These are phyloP conservation scores for Eucalyptus curtisii DNA, from an alignment of 345 rosid species.

Conservation along the genomic window DNA sequence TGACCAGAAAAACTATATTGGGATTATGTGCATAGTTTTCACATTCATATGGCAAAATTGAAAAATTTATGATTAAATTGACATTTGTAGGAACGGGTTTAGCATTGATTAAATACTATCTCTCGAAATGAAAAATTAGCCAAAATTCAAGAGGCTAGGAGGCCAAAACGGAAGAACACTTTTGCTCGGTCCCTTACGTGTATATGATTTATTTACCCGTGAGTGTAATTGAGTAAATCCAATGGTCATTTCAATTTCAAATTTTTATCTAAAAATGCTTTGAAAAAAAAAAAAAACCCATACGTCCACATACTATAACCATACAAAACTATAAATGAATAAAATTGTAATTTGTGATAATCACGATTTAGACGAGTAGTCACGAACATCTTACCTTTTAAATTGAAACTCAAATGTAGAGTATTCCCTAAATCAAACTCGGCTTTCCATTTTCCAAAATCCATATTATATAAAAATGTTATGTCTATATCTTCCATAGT, in stretches of 20 bases:
- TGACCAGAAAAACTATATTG: neutral
- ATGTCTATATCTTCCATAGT: neutral
- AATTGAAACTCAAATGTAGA: neutral
- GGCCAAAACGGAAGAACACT: neutral
- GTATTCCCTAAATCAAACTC: neutral
- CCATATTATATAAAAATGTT: neutral
- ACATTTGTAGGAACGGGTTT: rapidly evolving
- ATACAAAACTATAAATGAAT: neutral
- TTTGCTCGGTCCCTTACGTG: neutral
- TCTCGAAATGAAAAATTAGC: neutral
- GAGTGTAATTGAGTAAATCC: neutral
- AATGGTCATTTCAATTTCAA: neutral
- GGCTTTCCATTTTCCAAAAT: neutral
- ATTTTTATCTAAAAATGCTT: neutral
- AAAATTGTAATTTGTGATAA: neutral
- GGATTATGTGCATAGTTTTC: neutral
- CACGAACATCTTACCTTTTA: neutral
- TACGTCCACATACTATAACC: neutral
- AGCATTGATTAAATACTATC: neutral
- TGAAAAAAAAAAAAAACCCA: neutral
- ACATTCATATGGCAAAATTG: rapidly evolving
- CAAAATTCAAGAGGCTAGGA: neutral
- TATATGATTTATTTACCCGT: neutral
- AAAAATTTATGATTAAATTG: neutral
- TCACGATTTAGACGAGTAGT: neutral